These are phyloP conservation scores for Neurospora sp. DNA, from an alignment of 2,329 filamentous ascomycete genomes.

Conservation along the genomic window DNA sequence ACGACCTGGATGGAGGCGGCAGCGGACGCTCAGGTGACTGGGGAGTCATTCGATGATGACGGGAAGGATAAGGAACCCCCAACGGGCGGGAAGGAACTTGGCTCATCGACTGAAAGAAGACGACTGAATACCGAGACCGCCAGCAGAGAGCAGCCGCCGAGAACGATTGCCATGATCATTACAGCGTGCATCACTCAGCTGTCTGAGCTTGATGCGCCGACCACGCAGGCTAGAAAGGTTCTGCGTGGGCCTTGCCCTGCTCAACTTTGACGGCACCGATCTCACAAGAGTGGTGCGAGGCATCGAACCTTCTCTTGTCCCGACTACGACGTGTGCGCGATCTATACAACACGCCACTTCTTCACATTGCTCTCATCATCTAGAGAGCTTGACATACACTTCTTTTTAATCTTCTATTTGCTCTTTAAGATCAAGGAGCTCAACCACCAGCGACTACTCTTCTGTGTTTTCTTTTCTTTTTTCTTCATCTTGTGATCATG, in stretches of 20 bases:
- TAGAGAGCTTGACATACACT: neutral
- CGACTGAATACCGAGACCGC: neutral
- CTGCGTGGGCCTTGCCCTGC: neutral
- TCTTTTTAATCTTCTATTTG: neutral
- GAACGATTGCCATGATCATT: neutral
- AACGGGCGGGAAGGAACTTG: neutral
- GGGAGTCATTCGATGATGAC: conserved; percentile 64
- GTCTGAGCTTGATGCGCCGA: neutral
- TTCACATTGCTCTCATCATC: neutral
- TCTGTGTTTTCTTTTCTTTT: conserved; percentile 3
- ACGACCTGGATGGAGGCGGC: conserved; percentile 24
- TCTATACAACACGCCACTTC: neutral
- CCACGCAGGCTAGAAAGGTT: no score
- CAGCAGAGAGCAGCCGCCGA: neutral
- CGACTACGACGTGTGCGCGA: neutral
- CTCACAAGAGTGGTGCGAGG: neutral
- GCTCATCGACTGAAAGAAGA: neutral
- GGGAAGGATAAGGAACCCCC: neutral
- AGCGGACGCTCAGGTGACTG: conserved; percentile 59
- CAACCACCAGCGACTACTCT: neutral
- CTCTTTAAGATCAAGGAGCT: neutral
- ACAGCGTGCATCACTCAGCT: neutral
- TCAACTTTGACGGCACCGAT: neutral
- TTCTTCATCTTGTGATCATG: neutral
- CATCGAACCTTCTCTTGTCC: neutral